Conservation (phyloP, 768 basidiomycete genomes). For the Psilocybe azurescens region DNA sequence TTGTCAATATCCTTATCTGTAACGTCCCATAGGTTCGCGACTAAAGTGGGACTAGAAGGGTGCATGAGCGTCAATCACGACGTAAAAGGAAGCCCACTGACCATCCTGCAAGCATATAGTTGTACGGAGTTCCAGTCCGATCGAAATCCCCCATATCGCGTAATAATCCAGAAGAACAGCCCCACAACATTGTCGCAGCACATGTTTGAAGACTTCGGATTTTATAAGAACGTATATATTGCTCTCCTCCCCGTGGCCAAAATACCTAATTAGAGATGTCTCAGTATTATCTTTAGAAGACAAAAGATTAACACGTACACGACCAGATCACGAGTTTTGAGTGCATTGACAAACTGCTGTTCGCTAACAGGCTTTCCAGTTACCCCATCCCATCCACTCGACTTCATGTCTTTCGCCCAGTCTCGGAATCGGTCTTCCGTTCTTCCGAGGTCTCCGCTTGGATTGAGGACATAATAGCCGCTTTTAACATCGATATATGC, state of each 20-base stretch:
- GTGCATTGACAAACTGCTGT: slow-evolving; percentile 77
- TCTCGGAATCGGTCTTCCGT: slow-evolving; percentile 83
- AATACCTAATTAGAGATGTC: slow-evolving; percentile 65
- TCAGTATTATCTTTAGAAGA: not conserved
- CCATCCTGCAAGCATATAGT: slow-evolving; percentile 99
- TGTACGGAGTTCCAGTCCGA: slow-evolving; percentile 87
- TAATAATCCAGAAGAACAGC: slow-evolving; percentile 92
- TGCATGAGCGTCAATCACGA: slow-evolving; percentile 1
- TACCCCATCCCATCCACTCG: slow-evolving; percentile 84
- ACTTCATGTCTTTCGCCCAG: slow-evolving; percentile 79
- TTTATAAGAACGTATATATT: slow-evolving; percentile 89
- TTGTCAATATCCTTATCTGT: slow-evolving; percentile 98
- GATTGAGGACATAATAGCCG: slow-evolving; percentile 88
- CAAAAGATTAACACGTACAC: slow-evolving; percentile 65
- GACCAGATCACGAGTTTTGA: slow-evolving; percentile 82
- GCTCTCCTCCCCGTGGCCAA: slow-evolving; percentile 98
- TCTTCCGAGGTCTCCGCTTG: slow-evolving; percentile 84
- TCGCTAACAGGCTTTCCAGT: slow-evolving; percentile 80
- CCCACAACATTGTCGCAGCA: slow-evolving; percentile 97
- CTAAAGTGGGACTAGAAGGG: slow-evolving; percentile 76
- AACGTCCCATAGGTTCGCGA: slow-evolving; percentile 98
- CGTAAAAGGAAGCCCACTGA: slow-evolving; percentile 45
- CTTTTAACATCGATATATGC: slow-evolving; percentile 67
- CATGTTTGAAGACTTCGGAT: slow-evolving; percentile 84
- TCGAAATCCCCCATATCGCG: slow-evolving; percentile 96